These are phyloP conservation scores for Agaricus bisporus DNA, from an alignment of 768 basidiomycete species.

Conservation along the genomic window DNA sequence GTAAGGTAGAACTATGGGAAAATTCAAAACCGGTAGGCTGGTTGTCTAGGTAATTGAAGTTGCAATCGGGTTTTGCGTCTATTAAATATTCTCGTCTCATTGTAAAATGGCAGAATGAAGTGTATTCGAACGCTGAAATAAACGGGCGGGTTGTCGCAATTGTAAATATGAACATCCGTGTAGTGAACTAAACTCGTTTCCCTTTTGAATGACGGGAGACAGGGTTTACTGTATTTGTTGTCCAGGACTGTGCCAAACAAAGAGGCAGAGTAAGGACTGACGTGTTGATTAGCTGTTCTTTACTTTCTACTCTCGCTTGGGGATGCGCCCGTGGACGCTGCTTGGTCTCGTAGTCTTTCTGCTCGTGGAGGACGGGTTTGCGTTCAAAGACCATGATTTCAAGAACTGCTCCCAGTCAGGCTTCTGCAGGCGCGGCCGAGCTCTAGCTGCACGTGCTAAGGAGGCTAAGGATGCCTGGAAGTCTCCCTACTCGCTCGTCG, in stretches of 20 bases:
- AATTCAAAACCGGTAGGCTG: too few species aligned
- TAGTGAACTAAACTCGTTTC: too few species aligned
- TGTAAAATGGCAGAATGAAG: too few species aligned
- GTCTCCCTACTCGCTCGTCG: constrained; percentile 82
- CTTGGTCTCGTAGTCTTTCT: constrained; percentile 31
- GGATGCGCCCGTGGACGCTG: constrained; percentile 31
- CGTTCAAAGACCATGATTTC: constrained; percentile 82
- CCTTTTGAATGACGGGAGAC: too few species aligned
- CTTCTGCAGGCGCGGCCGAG: constrained; percentile 86
- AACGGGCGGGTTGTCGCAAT: too few species aligned
- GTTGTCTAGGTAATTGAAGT: too few species aligned
- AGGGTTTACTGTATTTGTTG: not conserved
- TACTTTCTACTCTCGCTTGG: not conserved
- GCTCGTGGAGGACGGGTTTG: constrained; percentile 32
- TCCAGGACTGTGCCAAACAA: not conserved
- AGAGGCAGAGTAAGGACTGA: not conserved
- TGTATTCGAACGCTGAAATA: too few species aligned
- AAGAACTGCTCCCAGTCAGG: constrained; percentile 93
- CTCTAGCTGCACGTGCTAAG: constrained; percentile 67
- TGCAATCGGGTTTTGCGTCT: too few species aligned
- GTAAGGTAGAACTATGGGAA: too few species aligned
- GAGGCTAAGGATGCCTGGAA: constrained; percentile 56
- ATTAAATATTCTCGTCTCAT: too few species aligned
- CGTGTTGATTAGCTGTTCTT: constrained; percentile 2
- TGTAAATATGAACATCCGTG: too few species aligned